Base-by-base conservation (phyloP, 2,329 filamentous ascomycete genomes). In the Monosporascus sp. region DNA sequence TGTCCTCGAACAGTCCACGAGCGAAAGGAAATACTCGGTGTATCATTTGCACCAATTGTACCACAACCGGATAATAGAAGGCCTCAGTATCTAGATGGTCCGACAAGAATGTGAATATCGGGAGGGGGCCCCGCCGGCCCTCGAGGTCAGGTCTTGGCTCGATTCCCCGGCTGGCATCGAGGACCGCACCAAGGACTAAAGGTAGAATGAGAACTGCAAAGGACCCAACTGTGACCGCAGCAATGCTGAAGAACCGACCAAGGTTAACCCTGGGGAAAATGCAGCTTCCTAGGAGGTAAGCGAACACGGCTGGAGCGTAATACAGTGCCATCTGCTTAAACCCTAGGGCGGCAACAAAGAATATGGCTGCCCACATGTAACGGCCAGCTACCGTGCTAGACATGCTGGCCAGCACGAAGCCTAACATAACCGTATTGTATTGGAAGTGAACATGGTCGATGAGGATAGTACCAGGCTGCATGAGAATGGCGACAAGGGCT, bases 241-340 rank as follows among this genome's bases (percentile, higher is more conserved):
- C 85, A 57, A 97, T 93, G 7, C 81, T 82, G 5, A 94, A 59
- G 24, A 97, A 82, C 3, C 90, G 84, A 0, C 79, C 68, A 2
- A 85, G 62, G 52, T 87, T 85, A 63, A 92, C 71, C 11, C 78
- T 77, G 1, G 92, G 92, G 58, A 85, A 87, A n/a, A 95, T 63
- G 66, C 92, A 97, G 64, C 86, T 84, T 8, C 93, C 94, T 1
- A 97, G 76, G 2, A 99, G 83, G 65, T 92, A 99, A 35, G 90
- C 88, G 68, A 97, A 97, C 53, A 97, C 86, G 20, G 87, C 86
- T 15, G 95, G 92, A 3, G 95, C 91, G 70, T 97, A 99, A 74
- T 97, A 99, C 17, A 99, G 79, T 1, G 93, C 93, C 95, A 99
- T 99, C 71, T 99, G 94, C 76, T 99, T 99, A 78, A 97, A 99